Base-by-base conservation (phyloP, 2,329 filamentous ascomycete genomes). In the Emmonsiellopsis sp. region DNA sequence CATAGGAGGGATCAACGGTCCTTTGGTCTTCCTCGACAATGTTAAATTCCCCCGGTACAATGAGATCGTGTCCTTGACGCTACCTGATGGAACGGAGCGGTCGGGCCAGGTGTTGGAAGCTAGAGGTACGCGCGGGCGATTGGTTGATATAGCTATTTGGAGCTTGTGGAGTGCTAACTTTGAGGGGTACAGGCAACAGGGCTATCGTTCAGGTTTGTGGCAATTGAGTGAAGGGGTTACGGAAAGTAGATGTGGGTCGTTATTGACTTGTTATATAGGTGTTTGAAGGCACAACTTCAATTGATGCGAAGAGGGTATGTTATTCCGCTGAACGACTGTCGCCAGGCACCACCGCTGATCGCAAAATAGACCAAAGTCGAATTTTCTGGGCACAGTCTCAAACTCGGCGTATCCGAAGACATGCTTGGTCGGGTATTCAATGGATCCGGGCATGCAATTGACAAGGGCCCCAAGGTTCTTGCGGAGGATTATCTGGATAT, bases 381-480 rank as follows among this genome's bases (percentile, higher is more conserved):
- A 71, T 97, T 98, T 73, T 94, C 88, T 34, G 93, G 93, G 56
- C 83, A 96, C 77, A 97, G 88, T 77, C 78, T 98, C 77, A 97
- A 97, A 82, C 87, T 98, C 51, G 93, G 93, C 73, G 93, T 98
- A 56, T 97, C 93, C 51, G 94, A 98, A 77, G 93, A 98, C 78
- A 98, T 98, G 93, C 76, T 98, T 74, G 93, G 93, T 61, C 92
- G 94, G 77, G 90, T 97, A 73, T 98, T 98, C 70, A 91, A 98
- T 77, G 93, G 93, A 66, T 97, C 93, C 56, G 93, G 93, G 68
- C 87, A 92, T 73, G 88, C 94, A 63, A 98, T 98, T 71, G 93
- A 98, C 77, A 98, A 97, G 78, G 93, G 94, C 52, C 93, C 93
- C 57, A 97, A 96, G 78, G 93, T 98, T 65, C 77, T 98, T 60